Evolutionary conservation across 2,329 filamentous ascomycete genomes (phyloP).

Genomic region (Talaromyces amestolkiae): DNA sequence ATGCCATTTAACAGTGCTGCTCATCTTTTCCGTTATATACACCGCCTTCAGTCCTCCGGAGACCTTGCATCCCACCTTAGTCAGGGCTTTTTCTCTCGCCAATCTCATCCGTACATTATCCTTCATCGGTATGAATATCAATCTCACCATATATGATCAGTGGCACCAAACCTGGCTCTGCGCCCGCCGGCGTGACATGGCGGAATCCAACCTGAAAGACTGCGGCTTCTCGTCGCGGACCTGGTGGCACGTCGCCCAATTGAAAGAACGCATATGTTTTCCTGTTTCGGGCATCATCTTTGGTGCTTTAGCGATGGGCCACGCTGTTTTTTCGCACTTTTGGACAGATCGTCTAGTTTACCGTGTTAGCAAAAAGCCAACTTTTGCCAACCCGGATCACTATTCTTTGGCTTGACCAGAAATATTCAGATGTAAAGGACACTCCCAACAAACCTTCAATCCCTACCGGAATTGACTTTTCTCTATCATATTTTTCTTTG

Average conservation of each 20-base stretch:
- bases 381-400: slow-evolving; percentile 22
- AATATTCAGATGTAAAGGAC: neutral
- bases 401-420: neutral
- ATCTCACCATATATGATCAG: slow-evolving; percentile 65
- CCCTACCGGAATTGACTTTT: neutral
- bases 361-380: slow-evolving; percentile 67
- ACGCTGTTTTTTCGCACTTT: slow-evolving; percentile 67
- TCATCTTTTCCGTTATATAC: slow-evolving; percentile 62
- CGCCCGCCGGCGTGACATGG: slow-evolving; percentile 64
- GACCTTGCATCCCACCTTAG: slow-evolving; percentile 53
- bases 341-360: slow-evolving; percentile 69
- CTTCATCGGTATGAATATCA: slow-evolving; percentile 61
- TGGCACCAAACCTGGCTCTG: slow-evolving; percentile 63
- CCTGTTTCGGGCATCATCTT: slow-evolving; percentile 66
- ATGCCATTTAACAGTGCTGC: slow-evolving; percentile 62
- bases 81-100: slow-evolving; percentile 60
- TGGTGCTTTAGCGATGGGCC: slow-evolving; percentile 65
- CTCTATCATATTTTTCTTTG: neutral
- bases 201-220: slow-evolving; percentile 60
- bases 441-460: neutral
- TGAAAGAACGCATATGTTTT: slow-evolving; percentile 62
- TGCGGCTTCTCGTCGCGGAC: slow-evolving; percentile 60
- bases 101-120: slow-evolving; percentile 59
- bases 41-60: slow-evolving; percentile 51
- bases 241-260: slow-evolving; percentile 57